Evolutionary conservation across 805 yeast species (phyloP), one percentile per base, ranked within the genome.

Genomic region (Sugiyamaella boreocaroliniensis): DNA sequence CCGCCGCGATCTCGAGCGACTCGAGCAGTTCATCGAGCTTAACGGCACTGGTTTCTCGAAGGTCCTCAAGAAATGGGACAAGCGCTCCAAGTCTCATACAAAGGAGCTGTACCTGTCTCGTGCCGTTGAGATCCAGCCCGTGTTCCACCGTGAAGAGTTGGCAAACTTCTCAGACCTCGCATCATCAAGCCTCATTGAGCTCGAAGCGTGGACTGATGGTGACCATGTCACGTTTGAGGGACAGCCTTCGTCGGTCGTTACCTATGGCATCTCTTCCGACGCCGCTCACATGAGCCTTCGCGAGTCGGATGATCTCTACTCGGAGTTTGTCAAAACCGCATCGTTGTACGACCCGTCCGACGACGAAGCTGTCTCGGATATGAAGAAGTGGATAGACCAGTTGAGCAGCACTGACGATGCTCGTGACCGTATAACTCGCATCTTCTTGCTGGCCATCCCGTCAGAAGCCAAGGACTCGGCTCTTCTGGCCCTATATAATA

Each of bases 61-160:
- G 70, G 97, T 89, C 29, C 78, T 93, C 63, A 93, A 93, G 68
- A 93, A 93, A 71, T 93, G 99, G 99, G 99, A 93, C 70, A 93
- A 93, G 69, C 76, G 97, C 56, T 89, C 97, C 19, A 89, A 92
- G 64, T 87, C 96, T 2, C 95, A 88, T 60, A 89, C 97, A 6
- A 89, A 90, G 64, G 99, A 93, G 66, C 75, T 93, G 49, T 93
- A 90, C 66, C 76, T 93, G 47, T 82, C 89, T 29, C 85, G 97
- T 0, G 97, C 97, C 0, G 96, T 93, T 12, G 89, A 88, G 56
- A 96, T 93, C 5, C 99, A 93, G 68, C 98, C 99, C 0, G 95
- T 92, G 11, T 93, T 93, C 71, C 95, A 93, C 64, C 80, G 95
- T 57, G 85, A 86, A 57, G 92, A 87, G 61, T 85, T 92, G 49